Percentiles rank a stretch among this genome's conserved stretches.
Conservation (phyloP, 2,329 filamentous ascomycete species). For the Microcera coccophila region DNA sequence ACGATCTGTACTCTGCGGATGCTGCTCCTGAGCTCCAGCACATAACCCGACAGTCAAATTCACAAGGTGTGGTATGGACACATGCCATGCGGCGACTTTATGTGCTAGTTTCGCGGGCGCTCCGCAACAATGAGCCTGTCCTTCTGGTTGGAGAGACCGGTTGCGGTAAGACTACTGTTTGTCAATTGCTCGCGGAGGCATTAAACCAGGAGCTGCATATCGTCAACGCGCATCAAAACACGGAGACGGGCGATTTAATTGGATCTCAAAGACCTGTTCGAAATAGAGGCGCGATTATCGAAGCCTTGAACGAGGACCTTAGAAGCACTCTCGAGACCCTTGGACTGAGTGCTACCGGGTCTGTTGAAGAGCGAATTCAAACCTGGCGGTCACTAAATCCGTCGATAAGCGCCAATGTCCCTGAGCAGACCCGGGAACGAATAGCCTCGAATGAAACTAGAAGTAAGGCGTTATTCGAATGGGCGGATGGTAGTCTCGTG, state of each 20-base stretch:
- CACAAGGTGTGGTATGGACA: conserved; percentile 82
- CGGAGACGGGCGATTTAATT: conserved; percentile 95
- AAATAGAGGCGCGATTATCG: conserved; percentile 71
- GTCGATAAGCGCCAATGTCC: conserved; percentile 47
- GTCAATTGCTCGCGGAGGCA: conserved; percentile 83
- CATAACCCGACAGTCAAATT: conserved; percentile 44
- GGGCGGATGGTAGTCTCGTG: conserved; percentile 90
- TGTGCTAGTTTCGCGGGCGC: conserved; percentile 78
- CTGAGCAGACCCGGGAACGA: conserved; percentile 44
- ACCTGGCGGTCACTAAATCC: conserved; percentile 50
- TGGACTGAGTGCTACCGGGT: conserved; percentile 37
- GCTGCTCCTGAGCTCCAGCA: conserved; percentile 54
- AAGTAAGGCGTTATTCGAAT: conserved; percentile 87
- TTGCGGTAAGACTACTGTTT: conserved; percentile 96
- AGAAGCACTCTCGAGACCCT: conserved; percentile 41
- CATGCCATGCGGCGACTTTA: conserved; percentile 89
- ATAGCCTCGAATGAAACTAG: conserved; percentile 53
- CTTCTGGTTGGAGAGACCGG: conserved; percentile 94
- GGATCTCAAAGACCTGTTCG: conserved; percentile 89
- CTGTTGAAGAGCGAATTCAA: conserved; percentile 54
- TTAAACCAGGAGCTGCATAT: conserved; percentile 73
- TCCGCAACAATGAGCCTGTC: conserved; percentile 89
- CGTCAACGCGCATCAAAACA: conserved; percentile 97
- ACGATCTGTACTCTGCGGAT: conserved; percentile 64
- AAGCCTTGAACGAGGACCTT: conserved; percentile 62